Evolutionary conservation across 331 rosid genomes (phyloP).

Genomic region (Stylosanthes scabra): DNA sequence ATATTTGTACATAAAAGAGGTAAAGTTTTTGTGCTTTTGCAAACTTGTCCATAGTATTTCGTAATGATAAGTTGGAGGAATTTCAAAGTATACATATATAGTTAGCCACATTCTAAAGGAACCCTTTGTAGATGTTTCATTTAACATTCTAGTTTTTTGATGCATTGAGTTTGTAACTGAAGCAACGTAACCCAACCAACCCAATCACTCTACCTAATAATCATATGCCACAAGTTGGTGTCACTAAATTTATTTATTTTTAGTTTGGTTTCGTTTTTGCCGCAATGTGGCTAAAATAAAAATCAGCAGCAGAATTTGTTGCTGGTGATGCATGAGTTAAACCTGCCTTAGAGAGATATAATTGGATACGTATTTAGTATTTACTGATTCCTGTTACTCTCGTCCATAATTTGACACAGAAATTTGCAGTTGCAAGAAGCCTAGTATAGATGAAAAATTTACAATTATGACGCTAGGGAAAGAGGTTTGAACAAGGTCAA

Average conservation of each 20-base stretch:
- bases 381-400: conserved; percentile 27
- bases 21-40: conserved; percentile 1
- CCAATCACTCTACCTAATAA: conserved; percentile 45
- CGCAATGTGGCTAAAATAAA: neutral
- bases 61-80: conserved; percentile 27
- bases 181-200: conserved; percentile 64
- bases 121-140: conserved; percentile 9
- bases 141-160: conserved; percentile 3
- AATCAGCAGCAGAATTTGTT: conserved; percentile 28
- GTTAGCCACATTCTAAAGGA: conserved; percentile 51
- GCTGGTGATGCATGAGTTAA: conserved; percentile 44
- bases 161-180: conserved; percentile 37
- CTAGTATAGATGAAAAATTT: conserved; percentile 11
- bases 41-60: neutral
- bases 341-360: conserved; percentile 26
- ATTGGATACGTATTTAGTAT: neutral
- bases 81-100: conserved; percentile 12
- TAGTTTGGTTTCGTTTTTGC: conserved; percentile 13
- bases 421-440: conserved; percentile 16
- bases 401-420: conserved; percentile 29
- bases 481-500: conserved; percentile 27
- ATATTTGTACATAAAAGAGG: neutral
- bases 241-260: conserved; percentile 11
- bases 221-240: conserved; percentile 33
- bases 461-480: neutral